These are phyloP conservation scores for Aspergillus campestris DNA, from an alignment of 495 filamentous ascomycete species.

Conservation along the genomic window DNA sequence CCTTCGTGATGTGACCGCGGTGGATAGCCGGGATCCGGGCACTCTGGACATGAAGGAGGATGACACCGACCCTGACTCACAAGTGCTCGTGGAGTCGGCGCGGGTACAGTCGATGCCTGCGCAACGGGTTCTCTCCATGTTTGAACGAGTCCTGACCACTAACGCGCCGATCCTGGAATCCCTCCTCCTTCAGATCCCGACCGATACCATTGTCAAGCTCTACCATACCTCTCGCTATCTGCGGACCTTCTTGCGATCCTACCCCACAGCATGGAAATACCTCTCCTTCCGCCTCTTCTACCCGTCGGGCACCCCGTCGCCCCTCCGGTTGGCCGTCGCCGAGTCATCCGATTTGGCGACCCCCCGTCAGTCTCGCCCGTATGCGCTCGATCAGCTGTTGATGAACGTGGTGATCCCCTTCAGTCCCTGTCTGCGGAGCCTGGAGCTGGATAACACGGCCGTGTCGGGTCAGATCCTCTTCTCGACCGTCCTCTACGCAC, in stretches of 20 bases:
- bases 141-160: slow-evolving; percentile 46
- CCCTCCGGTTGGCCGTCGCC: slow-evolving; percentile 25
- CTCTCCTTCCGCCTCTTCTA: slow-evolving; percentile 50
- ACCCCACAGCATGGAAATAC: slow-evolving; percentile 53
- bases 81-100: slow-evolving; percentile 21
- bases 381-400: slow-evolving; percentile 49
- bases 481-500: slow-evolving; percentile 43
- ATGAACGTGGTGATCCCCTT: slow-evolving; percentile 47
- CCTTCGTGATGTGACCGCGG: slow-evolving; percentile 9
- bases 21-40: slow-evolving; percentile 4
- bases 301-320: slow-evolving; percentile 31
- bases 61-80: slow-evolving; percentile 8
- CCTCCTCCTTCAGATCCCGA: slow-evolving; percentile 49
- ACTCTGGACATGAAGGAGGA: slow-evolving; percentile 15
- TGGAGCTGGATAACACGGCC: slow-evolving; percentile 55
- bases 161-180: slow-evolving; percentile 51
- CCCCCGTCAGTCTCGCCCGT: slow-evolving; percentile 44
- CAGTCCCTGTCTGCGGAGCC: slow-evolving; percentile 44
- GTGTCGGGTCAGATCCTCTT: slow-evolving; percentile 49
- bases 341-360: slow-evolving; percentile 26
- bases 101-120: slow-evolving; percentile 17
- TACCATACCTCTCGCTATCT: slow-evolving; percentile 50
- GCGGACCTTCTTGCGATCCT: slow-evolving; percentile 44
- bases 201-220: slow-evolving; percentile 46
- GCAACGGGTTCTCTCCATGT: slow-evolving; percentile 34